Conservation (phyloP, 1,284 basidiomycete genomes). For the Marasmius tenuissimus region DNA sequence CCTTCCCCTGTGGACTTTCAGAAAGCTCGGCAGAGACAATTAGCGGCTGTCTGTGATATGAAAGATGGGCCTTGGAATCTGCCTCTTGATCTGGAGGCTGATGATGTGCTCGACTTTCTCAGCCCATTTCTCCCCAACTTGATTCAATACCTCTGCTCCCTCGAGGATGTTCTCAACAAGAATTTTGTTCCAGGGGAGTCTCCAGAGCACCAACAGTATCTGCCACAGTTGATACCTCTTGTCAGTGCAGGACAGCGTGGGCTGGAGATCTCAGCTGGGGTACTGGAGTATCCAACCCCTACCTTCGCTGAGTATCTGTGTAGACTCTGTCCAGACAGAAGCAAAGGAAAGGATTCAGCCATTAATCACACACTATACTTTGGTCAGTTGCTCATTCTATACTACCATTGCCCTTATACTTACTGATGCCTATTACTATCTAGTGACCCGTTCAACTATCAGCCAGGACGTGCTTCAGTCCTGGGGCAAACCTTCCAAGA, state of each 20-base stretch:
- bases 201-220: neutral
- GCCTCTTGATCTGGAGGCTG: neutral
- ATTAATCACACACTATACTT: too few species aligned
- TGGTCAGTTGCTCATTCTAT: too few species aligned
- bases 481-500: too few species aligned
- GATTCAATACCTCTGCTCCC: neutral
- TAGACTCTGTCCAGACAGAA: neutral
- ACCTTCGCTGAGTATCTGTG: neutral
- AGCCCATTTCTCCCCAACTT: neutral
- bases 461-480: too few species aligned
- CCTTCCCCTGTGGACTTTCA: neutral
- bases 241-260: neutral
- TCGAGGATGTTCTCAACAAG: neutral
- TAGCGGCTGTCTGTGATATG: neutral
- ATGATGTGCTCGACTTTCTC: neutral
- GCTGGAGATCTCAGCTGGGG: neutral
- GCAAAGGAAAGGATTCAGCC: neutral
- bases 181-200: neutral
- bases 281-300: neutral
- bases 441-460: too few species aligned
- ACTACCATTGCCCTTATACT: too few species aligned
- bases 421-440: too few species aligned
- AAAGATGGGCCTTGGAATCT: neutral
- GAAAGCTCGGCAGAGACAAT: neutral
- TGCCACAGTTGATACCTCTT: neutral